Percentiles rank a stretch among this genome's conserved stretches.
Evolutionary conservation across 2,329 filamentous ascomycete species (phyloP).

Genomic region (Verticillium zaregamsianum): DNA sequence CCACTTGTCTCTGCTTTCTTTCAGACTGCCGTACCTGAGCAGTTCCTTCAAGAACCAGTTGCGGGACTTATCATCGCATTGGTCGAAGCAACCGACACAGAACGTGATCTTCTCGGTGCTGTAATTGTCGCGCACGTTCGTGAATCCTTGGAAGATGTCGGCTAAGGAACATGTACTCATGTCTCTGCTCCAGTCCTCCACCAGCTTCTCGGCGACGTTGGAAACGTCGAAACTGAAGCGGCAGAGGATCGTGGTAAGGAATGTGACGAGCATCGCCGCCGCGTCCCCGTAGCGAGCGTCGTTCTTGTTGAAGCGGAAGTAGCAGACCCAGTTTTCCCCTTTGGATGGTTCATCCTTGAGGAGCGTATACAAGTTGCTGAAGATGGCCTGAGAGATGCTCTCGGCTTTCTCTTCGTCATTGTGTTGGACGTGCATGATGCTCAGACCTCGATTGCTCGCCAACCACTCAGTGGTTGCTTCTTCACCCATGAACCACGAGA

Average conservation of each 20-base stretch:
- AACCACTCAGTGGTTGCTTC: neutral
- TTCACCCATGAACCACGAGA: neutral
- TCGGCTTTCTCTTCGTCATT: neutral
- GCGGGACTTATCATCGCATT: conserved; percentile 2
- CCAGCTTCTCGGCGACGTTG: neutral
- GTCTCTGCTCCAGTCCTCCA: neutral
- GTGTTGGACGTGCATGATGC: neutral
- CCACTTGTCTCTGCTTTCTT: neutral
- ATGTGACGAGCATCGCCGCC: neutral
- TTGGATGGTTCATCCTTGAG: neutral
- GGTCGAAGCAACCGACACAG: conserved; percentile 2
- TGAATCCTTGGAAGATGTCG: conserved; percentile 1
- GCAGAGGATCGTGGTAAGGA: neutral
- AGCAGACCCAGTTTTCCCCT: neutral
- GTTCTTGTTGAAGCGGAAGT: neutral
- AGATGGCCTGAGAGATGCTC: neutral
- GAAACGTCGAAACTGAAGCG: neutral
- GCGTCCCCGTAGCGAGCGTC: neutral
- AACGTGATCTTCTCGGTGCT: neutral
- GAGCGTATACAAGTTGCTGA: neutral
- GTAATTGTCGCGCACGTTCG: neutral
- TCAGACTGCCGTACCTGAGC: neutral
- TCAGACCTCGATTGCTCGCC: neutral
- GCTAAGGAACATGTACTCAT: neutral
- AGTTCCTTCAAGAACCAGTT: conserved; percentile 1